Base-by-base conservation (phyloP, 78 protist species). In the Monosiga brevicollis region DNA sequence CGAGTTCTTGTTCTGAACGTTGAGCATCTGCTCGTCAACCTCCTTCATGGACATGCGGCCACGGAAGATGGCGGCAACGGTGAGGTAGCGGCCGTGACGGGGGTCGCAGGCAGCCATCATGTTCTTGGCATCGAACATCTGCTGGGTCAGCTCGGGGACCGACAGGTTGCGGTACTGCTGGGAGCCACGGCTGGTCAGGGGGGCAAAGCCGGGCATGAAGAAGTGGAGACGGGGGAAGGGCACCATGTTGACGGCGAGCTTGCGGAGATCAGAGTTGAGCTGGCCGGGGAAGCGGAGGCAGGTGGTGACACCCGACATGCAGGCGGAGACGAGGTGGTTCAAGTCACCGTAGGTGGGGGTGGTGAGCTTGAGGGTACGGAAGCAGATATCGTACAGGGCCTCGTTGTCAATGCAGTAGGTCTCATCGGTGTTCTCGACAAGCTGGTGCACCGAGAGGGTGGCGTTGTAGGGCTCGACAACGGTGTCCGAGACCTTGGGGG, bases 201-300 rank as follows among this genome's bases (percentile, higher is more conserved):
- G 99, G 25, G 98, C 98, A 75, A 91, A 96, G 83, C 99, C 98
- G 80, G 93, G 91, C 90, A 97, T 83, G 95, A 97, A 96, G 95
- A 98, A 98, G 90, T 97, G 99, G 71, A 98, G 95, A 71, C 99
- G 97, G 39, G 99, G 99, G 97, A 97, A 98, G 83, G 99, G 99
- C 42, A 98, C 90, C 83, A 98, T 87, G 93, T 98, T 97, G 89
- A 97, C 99, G 79, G 97, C 98, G 25, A 98, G 89, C 93, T 96
- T 97, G 82, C 99, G 93, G 32, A 97, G 88, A 89, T 98, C 99
- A 1, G 83, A 23, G 80, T 80, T 79, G 49, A 97, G 91, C 93
- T 95, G 98, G 42, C 99, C 99, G 40, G 99, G 99, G 94, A 97
- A 98, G 81, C 99, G 95, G 73, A 96, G 94, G 86, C 93, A 94